Evolutionary conservation across 2,329 filamentous ascomycete genomes (phyloP).

Genomic region (Periconia macrospinosa): DNA sequence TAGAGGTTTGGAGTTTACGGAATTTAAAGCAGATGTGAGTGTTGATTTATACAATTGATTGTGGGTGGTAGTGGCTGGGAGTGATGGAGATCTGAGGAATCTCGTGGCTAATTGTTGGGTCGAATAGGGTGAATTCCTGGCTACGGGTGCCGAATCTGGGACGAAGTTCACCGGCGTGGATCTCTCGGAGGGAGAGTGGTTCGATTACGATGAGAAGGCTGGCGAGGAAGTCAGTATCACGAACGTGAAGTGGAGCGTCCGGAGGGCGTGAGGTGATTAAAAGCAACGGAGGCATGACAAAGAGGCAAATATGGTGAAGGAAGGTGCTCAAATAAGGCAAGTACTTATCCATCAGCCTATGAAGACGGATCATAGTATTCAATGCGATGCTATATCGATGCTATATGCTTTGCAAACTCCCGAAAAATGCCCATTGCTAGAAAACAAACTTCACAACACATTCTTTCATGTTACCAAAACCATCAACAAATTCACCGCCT

Average conservation of each 20-base stretch:
- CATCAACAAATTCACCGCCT: not conserved
- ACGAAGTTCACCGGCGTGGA: slow-evolving; percentile 85
- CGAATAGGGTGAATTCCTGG: slow-evolving; percentile 86
- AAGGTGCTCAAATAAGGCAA: no score
- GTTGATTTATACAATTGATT: not conserved
- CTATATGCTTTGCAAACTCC: not conserved
- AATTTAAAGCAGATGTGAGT: slow-evolving; percentile 85
- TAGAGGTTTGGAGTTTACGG: slow-evolving; percentile 85
- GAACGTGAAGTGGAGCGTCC: slow-evolving; percentile 84
- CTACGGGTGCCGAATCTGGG: slow-evolving; percentile 75
- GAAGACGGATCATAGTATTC: not conserved
- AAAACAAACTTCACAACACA: not conserved
- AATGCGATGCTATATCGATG: not conserved
- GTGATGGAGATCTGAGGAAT: no score
- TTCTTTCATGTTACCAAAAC: not conserved
- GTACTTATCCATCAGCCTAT: no score
- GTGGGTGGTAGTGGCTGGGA: no score
- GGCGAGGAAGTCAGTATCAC: slow-evolving; percentile 91
- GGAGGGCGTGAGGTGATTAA: slow-evolving; percentile 57
- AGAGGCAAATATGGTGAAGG: not conserved
- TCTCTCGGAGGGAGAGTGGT: slow-evolving; percentile 90
- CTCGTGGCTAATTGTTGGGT: not conserved
- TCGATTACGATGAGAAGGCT: slow-evolving; percentile 94
- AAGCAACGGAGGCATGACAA: not conserved
- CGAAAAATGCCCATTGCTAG: not conserved